These are phyloP conservation scores for Metroxylon sagu DNA, from an alignment of 176 grass and related monocot genomes.

Conservation along the genomic window DNA sequence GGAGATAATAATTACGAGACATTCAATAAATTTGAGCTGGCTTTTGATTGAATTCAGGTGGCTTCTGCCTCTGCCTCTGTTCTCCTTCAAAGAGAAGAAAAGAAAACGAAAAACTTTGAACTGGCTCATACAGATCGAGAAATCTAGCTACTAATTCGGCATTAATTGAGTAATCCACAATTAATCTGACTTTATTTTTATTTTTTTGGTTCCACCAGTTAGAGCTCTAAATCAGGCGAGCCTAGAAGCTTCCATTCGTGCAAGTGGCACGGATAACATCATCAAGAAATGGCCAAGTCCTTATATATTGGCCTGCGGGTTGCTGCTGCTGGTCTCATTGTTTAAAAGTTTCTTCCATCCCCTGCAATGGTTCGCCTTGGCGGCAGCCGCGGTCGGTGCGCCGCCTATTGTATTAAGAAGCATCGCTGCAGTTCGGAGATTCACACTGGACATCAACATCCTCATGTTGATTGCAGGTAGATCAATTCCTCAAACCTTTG, in stretches of 20 bases:
- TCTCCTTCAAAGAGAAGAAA: too few species aligned
- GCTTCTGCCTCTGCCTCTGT: too few species aligned
- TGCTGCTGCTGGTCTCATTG: slow-evolving; percentile 40
- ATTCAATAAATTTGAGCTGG: too few species aligned
- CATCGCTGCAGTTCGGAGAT: slow-evolving; percentile 10
- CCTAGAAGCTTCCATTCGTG: slow-evolving; percentile 50
- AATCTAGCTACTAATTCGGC: too few species aligned
- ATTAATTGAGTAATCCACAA: too few species aligned
- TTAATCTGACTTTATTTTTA: too few species aligned
- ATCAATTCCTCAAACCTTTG: not conserved
- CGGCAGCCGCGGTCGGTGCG: slow-evolving; percentile 29
- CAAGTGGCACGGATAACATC: slow-evolving; percentile 22
- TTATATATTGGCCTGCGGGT: slow-evolving; percentile 34
- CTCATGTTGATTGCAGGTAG: slow-evolving; percentile 45
- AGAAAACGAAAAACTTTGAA: too few species aligned
- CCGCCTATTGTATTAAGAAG: slow-evolving; percentile 39
- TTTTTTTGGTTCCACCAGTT: slow-evolving; percentile 23
- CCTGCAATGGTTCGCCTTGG: slow-evolving; percentile 42
- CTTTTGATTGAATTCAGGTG: too few species aligned
- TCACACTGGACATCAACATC: slow-evolving; percentile 60
- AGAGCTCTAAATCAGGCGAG: slow-evolving; percentile 49
- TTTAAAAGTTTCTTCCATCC: slow-evolving; percentile 35
- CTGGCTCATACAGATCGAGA: too few species aligned
- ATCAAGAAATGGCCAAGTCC: slow-evolving; percentile 42
- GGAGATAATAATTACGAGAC: too few species aligned